Percentiles rank a stretch among this genome's conserved stretches.
These are phyloP conservation scores for Dianthus caryophyllus DNA, from an alignment of 148 eudicot species.

Conservation along the genomic window DNA sequence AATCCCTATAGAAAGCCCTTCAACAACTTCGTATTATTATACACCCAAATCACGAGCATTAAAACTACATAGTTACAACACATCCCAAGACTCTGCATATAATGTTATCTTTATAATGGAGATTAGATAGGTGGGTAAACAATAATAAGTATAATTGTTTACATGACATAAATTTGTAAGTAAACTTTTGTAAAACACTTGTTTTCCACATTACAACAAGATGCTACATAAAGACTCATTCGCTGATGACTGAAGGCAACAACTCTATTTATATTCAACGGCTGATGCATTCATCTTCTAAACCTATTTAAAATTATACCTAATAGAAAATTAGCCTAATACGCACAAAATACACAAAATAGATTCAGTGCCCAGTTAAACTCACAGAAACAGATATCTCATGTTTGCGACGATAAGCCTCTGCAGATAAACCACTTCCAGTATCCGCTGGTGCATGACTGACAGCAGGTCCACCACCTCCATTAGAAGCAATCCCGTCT, in stretches of 20 bases:
- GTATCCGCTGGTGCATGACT: constrained; percentile 30
- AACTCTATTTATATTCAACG: background rate
- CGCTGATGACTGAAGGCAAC: background rate
- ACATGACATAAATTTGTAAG: no score
- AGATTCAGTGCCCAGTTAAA: background rate
- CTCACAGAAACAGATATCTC: constrained; percentile 88
- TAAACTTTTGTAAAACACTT: background rate
- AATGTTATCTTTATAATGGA: no score
- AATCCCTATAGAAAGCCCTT: background rate
- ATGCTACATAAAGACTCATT: background rate
- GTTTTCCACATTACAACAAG: background rate
- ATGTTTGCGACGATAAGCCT: constrained; percentile 67
- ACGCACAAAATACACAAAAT: background rate
- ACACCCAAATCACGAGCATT: background rate
- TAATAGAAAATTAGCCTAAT: background rate
- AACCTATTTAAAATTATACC: background rate
- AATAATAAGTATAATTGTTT: no score
- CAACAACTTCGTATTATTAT: background rate
- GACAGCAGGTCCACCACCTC: constrained; percentile 30
- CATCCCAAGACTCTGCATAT: no score
- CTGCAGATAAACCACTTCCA: constrained; percentile 55
- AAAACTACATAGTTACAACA: background rate
- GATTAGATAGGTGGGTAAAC: no score
- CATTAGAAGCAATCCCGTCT: constrained; percentile 34
- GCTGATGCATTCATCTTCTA: background rate